phyloP scores from a whole-genome alignment of 2,329 filamentous ascomycete genomes.

The Aspergillus unguis region DNA sequence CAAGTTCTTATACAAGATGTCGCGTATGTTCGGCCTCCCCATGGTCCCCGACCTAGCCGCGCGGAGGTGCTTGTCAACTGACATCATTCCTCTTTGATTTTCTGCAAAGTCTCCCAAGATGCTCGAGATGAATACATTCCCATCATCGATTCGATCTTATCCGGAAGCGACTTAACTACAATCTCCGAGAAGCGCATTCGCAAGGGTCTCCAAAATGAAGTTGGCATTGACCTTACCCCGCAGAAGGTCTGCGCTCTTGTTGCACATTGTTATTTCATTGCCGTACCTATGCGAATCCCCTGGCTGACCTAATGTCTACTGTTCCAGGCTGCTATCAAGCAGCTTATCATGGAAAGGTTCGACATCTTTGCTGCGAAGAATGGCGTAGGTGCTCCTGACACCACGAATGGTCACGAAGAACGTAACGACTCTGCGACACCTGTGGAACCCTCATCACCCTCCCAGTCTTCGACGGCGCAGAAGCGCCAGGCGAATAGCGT shows the following conservation, averaged over 20 bases:
- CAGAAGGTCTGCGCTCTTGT: constrained; percentile 53
- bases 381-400: constrained; percentile 31
- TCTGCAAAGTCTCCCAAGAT: constrained; percentile 47
- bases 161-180: constrained; percentile 59
- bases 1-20: constrained; percentile 29
- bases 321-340: constrained; percentile 65
- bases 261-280: constrained; percentile 7
- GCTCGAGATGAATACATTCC: constrained; percentile 50
- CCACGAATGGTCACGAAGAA: constrained; percentile 36
- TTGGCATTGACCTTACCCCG: constrained; percentile 59
- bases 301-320: constrained; percentile 16
- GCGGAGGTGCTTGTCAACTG: constrained; percentile 20
- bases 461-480: constrained; percentile 35
- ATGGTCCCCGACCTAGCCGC: constrained; percentile 20
- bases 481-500: constrained; percentile 45
- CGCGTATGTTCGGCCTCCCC: constrained; percentile 32
- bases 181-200: constrained; percentile 65
- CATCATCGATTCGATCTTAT: constrained; percentile 63
- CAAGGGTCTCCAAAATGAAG: constrained; percentile 58
- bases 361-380: constrained; percentile 59
- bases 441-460: constrained; percentile 30
- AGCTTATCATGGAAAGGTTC: constrained; percentile 70
- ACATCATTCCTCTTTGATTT: constrained; percentile 17
- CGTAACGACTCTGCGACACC: constrained; percentile 22
- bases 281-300: background rate